These are phyloP conservation scores for Senna siamea DNA, from an alignment of 306 rosid species.

Conservation along the genomic window DNA sequence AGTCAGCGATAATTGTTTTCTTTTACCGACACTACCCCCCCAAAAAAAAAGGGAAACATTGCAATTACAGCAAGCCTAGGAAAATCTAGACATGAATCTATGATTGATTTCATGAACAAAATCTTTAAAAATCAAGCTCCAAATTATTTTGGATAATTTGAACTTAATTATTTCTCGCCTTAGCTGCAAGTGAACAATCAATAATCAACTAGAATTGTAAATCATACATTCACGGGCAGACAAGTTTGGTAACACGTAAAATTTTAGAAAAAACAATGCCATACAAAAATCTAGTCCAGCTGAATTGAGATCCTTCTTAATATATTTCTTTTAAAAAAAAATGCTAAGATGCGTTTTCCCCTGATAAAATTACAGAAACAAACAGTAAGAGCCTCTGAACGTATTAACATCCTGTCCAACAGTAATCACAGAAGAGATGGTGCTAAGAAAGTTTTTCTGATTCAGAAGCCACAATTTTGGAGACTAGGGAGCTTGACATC, in stretches of 20 bases:
- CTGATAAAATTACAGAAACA: not conserved
- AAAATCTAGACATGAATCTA: too few relatives aligned
- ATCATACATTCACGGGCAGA: not conserved
- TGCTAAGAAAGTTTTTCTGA: not conserved
- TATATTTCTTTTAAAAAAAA: not conserved
- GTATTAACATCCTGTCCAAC: slow-evolving; percentile 10
- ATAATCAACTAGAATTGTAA: not conserved
- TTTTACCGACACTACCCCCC: too few relatives aligned
- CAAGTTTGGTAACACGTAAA: not conserved
- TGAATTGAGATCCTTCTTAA: not conserved
- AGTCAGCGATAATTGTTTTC: too few relatives aligned
- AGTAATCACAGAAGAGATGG: not conserved
- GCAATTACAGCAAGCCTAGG: not conserved
- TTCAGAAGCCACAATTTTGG: not conserved
- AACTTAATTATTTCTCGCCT: not conserved
- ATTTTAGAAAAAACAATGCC: not conserved
- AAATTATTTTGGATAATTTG: not conserved
- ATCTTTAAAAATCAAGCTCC: not conserved
- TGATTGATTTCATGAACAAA: too few relatives aligned
- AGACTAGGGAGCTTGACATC: slow-evolving; percentile 24
- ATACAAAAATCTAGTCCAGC: not conserved
- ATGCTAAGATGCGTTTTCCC: not conserved
- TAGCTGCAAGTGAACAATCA: not conserved
- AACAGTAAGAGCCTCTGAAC: not conserved
- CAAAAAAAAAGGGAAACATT: too few relatives aligned